phyloP scores from a whole-genome alignment of 768 basidiomycete species.

The Hemileccinum rubropunctum region DNA sequence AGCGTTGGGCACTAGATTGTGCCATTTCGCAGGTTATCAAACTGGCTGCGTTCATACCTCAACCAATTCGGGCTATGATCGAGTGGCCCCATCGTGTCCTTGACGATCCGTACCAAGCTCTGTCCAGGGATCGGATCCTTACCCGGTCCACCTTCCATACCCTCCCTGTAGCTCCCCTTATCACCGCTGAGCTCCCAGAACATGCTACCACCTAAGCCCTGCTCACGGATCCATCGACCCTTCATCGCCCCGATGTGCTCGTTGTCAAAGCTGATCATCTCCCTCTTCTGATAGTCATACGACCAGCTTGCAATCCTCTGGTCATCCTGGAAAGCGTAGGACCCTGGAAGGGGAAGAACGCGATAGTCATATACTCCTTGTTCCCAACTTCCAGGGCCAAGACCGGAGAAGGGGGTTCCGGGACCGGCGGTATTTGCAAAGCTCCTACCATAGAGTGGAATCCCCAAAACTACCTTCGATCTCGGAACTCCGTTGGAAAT shows the following conservation, averaged over 20 bases:
- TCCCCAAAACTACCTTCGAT: slow-evolving; percentile 82
- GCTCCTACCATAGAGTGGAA: slow-evolving; percentile 91
- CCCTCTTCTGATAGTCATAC: slow-evolving; percentile 69
- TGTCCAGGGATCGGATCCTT: slow-evolving; percentile 70
- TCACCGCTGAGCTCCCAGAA: slow-evolving; percentile 93
- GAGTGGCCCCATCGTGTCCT: slow-evolving; percentile 72
- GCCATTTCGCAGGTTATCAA: slow-evolving; percentile 74
- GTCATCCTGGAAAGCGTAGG: slow-evolving; percentile 64
- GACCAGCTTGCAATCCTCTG: slow-evolving; percentile 75
- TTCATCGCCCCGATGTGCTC: slow-evolving; percentile 69
- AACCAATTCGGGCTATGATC: slow-evolving; percentile 82
- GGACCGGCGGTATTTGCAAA: slow-evolving; percentile 86
- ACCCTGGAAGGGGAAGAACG: slow-evolving; percentile 73
- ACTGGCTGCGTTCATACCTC: slow-evolving; percentile 69
- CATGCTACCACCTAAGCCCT: slow-evolving; percentile 89
- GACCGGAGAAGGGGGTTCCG: slow-evolving; percentile 72
- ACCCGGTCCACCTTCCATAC: slow-evolving; percentile 71
- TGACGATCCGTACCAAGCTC: slow-evolving; percentile 73
- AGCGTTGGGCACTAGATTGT: slow-evolving; percentile 42
- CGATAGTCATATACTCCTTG: slow-evolving; percentile 92
- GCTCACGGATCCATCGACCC: slow-evolving; percentile 74
- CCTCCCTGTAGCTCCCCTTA: slow-evolving; percentile 63
- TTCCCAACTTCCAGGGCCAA: slow-evolving; percentile 92
- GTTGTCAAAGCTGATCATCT: slow-evolving; percentile 83
- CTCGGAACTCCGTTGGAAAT: slow-evolving; percentile 64